Evolutionary conservation across 2,329 filamentous ascomycete genomes (phyloP).

Genomic region (Tolypocladium inflatum): DNA sequence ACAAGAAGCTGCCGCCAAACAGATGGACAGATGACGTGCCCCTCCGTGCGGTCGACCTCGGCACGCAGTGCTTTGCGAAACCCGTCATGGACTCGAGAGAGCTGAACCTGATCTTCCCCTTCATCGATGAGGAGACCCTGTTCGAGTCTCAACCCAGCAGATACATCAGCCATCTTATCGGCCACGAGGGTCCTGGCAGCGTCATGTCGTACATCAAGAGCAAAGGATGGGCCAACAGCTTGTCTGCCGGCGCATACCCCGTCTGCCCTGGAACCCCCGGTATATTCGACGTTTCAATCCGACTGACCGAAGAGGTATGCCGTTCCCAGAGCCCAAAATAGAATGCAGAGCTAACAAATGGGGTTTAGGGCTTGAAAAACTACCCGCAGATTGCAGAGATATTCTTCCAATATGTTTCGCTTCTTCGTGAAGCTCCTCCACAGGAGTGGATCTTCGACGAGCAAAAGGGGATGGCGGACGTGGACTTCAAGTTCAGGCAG

Average conservation of each 20-base stretch:
- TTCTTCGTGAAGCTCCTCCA: slow-evolving; percentile 71
- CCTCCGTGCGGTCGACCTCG: slow-evolving; percentile 38
- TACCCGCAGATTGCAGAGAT: slow-evolving; percentile 76
- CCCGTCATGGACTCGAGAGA: slow-evolving; percentile 82
- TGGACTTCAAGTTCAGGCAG: slow-evolving; percentile 91
- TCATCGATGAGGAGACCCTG: slow-evolving; percentile 71
- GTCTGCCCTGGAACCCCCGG: slow-evolving; percentile 70
- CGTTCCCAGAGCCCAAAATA: background rate
- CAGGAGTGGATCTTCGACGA: slow-evolving; percentile 93
- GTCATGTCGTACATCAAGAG: slow-evolving; percentile 83
- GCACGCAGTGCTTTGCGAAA: slow-evolving; percentile 74
- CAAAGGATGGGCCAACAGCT: slow-evolving; percentile 79
- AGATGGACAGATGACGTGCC: slow-evolving; percentile 43
- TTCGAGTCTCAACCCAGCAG: slow-evolving; percentile 74
- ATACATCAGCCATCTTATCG: slow-evolving; percentile 82
- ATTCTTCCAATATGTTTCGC: slow-evolving; percentile 83
- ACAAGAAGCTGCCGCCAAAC: slow-evolving; percentile 65
- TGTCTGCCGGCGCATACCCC: slow-evolving; percentile 67
- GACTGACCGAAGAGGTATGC: slow-evolving; percentile 69
- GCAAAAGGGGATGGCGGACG: slow-evolving; percentile 79
- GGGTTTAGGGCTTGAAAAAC: slow-evolving; percentile 53
- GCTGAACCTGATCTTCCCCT: slow-evolving; percentile 74
- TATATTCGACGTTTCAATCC: slow-evolving; percentile 70
- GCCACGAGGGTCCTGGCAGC: slow-evolving; percentile 87
- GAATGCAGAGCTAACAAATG: slow-evolving; percentile 1